A percentile compares a stretch with the other conserved stretches of the same genome.
Conservation (phyloP, 495 filamentous ascomycete species). For the Penicillium silybi region DNA sequence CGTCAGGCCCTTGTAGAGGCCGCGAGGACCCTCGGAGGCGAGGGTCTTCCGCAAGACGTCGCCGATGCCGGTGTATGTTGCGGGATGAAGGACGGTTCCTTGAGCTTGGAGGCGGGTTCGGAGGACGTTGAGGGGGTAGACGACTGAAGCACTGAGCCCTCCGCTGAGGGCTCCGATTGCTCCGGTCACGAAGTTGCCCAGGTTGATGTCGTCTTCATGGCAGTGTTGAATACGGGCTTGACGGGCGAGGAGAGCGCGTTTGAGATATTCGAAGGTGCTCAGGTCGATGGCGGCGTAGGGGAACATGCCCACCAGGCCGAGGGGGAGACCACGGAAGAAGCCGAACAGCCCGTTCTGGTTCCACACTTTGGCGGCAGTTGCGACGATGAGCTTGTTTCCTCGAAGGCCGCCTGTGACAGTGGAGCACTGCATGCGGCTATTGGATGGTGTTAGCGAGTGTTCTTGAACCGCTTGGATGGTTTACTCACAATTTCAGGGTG, state of each 20-base stretch:
- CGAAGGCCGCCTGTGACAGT: conserved; percentile 78
- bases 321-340: conserved; percentile 88
- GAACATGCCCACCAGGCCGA: conserved; percentile 94
- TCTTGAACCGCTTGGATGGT: background rate
- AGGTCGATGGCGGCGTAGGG: conserved; percentile 97
- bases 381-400: conserved; percentile 79
- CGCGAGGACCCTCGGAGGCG: conserved; percentile 74
- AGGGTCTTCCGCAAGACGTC: conserved; percentile 83
- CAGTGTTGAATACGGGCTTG: conserved; percentile 66
- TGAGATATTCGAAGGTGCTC: conserved; percentile 89
- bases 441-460: background rate
- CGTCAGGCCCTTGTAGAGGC: conserved; percentile 91
- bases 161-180: conserved; percentile 85
- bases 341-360: conserved; percentile 64
- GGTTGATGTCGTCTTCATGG: conserved; percentile 76
- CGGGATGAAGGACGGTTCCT: conserved; percentile 85
- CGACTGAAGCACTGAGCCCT: conserved; percentile 86
- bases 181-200: conserved; percentile 74
- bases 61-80: conserved; percentile 82
- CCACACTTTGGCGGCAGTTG: conserved; percentile 83
- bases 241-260: conserved; percentile 62
- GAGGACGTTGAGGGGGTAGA: conserved; percentile 94
- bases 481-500: conserved; percentile 85
- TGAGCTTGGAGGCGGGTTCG: conserved; percentile 93
- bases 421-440: conserved; percentile 88